These are phyloP conservation scores for Boletus holoroseus DNA, from an alignment of 1,284 basidiomycete species.

Conservation along the genomic window DNA sequence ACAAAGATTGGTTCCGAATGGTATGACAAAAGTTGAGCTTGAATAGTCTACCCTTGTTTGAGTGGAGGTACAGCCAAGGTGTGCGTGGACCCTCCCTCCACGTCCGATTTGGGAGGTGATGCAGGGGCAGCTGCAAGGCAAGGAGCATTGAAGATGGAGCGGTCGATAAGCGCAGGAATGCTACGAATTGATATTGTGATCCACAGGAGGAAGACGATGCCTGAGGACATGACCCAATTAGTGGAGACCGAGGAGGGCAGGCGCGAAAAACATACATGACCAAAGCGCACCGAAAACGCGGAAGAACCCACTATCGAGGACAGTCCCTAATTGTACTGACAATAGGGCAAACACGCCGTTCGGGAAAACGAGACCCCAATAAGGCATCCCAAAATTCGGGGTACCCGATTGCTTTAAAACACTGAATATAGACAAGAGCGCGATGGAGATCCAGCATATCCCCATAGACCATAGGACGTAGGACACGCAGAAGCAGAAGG, in stretches of 20 bases:
- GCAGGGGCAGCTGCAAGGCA: conserved; percentile 27
- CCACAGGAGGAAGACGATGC: conserved; percentile 46
- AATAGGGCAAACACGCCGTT: conserved; percentile 46
- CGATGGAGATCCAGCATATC: conserved; percentile 42
- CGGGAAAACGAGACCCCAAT: conserved; percentile 50
- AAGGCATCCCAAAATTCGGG: conserved; percentile 40
- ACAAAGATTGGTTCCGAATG: not conserved
- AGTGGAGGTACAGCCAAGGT: not conserved
- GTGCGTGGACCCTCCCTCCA: conserved; percentile 7
- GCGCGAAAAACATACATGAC: conserved; percentile 26
- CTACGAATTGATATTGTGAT: conserved; percentile 38
- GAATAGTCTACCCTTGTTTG: conserved; percentile 1
- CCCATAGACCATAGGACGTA: conserved; percentile 45
- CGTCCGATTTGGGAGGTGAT: conserved; percentile 2
- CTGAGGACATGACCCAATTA: conserved; percentile 18
- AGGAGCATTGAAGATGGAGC: conserved; percentile 43
- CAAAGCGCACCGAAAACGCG: conserved; percentile 37
- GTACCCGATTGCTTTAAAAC: conserved; percentile 25
- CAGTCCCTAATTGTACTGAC: conserved; percentile 41
- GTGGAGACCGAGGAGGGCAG: not conserved
- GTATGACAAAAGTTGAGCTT: not conserved
- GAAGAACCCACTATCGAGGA: conserved; percentile 45
- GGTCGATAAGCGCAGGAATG: conserved; percentile 39
- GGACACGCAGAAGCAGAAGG: conserved; percentile 38
- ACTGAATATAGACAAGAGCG: conserved; percentile 33